Conservation (phyloP, 148 eudicot genomes). For the Rhododendron griersonianum region DNA sequence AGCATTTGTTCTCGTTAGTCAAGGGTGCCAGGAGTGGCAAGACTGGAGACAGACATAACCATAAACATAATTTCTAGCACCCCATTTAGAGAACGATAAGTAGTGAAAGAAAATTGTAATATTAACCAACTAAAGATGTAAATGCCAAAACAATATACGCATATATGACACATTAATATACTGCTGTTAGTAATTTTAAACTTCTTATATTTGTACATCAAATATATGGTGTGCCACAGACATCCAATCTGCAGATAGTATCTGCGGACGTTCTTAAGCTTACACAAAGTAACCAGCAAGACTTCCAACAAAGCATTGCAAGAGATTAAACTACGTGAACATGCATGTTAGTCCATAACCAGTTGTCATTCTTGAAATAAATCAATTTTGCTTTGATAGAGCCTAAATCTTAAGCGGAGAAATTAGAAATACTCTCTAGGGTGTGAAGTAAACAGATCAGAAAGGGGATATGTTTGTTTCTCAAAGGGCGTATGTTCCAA, state of each 20-base stretch:
- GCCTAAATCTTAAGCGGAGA: background rate
- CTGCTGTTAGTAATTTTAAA: background rate
- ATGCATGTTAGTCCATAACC: background rate
- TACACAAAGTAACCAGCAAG: background rate
- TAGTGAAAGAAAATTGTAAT: background rate
- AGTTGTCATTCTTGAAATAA: background rate
- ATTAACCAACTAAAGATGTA: background rate
- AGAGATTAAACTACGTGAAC: background rate
- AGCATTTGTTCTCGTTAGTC: background rate
- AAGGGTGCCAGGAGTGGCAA: background rate
- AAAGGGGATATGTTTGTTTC: background rate
- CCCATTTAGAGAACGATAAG: background rate
- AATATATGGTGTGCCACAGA: background rate
- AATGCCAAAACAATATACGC: background rate
- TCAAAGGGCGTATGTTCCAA: background rate
- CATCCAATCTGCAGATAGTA: background rate
- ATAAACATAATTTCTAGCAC: background rate
- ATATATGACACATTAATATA: background rate
- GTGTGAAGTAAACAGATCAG: background rate
- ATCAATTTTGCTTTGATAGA: background rate
- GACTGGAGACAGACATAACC: background rate
- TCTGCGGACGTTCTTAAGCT: background rate
- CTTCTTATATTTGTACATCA: background rate
- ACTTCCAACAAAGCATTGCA: background rate
- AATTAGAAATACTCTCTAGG: background rate